Evolutionary conservation across 495 filamentous ascomycete species (phyloP).

Genomic region (Beverwykella pulmonaria): DNA sequence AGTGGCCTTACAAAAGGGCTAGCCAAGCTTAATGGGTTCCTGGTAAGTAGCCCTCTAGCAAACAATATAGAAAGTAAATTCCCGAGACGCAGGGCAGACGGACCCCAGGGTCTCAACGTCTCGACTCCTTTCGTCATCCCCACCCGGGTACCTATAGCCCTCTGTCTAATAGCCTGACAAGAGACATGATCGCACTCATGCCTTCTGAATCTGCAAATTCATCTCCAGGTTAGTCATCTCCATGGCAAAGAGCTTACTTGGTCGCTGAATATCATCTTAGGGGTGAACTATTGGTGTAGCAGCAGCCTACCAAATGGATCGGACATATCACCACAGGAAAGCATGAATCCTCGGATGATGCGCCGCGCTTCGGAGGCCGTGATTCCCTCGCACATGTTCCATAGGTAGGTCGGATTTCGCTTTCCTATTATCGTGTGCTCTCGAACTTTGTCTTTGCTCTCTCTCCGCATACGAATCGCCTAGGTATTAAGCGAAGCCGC

Average conservation of each 20-base stretch:
- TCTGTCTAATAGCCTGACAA: not conserved
- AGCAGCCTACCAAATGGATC: conserved; percentile 17
- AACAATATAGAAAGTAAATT: conserved; percentile 22
- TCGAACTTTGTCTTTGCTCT: not conserved
- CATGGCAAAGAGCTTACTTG: not conserved
- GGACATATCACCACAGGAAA: conserved; percentile 5
- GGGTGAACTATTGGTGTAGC: conserved; percentile 28
- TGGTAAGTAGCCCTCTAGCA: conserved; percentile 3
- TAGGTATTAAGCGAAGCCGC: not conserved
- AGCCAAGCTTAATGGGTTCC: conserved; percentile 8
- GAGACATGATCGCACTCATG: conserved; percentile 37
- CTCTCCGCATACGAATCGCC: not conserved
- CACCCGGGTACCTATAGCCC: not conserved
- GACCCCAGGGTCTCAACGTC: not conserved
- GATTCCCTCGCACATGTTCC: conserved; percentile 6
- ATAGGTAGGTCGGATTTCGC: conserved; percentile 9
- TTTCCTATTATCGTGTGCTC: not conserved
- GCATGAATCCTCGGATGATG: conserved; percentile 14
- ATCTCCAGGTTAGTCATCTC: conserved; percentile 18
- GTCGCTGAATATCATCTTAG: conserved; percentile 14
- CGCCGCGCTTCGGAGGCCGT: conserved; percentile 17
- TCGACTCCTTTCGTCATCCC: not conserved
- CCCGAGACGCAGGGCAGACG: conserved; percentile 21
- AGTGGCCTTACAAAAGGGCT: conserved; percentile 5
- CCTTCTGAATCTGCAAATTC: conserved; percentile 28